Conservation (phyloP, 2,329 filamentous ascomycete species). For the Orbilia javanica region DNA sequence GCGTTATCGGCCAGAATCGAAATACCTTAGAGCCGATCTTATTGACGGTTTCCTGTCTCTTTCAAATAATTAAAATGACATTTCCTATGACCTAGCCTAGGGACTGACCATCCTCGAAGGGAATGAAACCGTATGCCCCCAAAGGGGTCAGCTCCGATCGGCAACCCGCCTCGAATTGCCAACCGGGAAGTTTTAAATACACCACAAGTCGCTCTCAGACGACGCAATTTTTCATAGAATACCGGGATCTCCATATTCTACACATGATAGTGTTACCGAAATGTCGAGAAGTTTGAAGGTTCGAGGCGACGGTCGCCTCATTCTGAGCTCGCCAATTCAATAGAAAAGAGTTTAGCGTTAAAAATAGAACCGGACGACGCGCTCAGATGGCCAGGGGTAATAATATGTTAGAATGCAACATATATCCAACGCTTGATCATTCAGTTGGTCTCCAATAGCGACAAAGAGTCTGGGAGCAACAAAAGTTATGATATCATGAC, state of each 20-base stretch:
- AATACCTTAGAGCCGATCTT: background rate
- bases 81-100: no score
- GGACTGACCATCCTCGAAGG: constrained; percentile 13
- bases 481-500: no score
- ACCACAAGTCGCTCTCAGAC: background rate
- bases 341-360: constrained; percentile 7
- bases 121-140: background rate
- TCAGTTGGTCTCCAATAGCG: no score
- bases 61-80: background rate
- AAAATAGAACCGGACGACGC: constrained; percentile 7
- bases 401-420: background rate
- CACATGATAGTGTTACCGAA: background rate
- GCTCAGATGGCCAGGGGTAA: background rate
- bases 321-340: background rate
- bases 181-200: background rate
- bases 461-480: no score
- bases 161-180: constrained; percentile 43
- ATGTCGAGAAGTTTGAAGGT: constrained; percentile 12
- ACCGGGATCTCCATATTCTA: background rate
- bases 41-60: constrained; percentile 1
- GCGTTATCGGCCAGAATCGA: constrained; percentile 15
- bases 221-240: background rate
- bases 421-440: no score
- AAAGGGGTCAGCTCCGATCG: background rate
- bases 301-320: constrained; percentile 19